These are phyloP conservation scores for Cadophora sp. DNA, from an alignment of 2,329 filamentous ascomycete species.

Conservation along the genomic window DNA sequence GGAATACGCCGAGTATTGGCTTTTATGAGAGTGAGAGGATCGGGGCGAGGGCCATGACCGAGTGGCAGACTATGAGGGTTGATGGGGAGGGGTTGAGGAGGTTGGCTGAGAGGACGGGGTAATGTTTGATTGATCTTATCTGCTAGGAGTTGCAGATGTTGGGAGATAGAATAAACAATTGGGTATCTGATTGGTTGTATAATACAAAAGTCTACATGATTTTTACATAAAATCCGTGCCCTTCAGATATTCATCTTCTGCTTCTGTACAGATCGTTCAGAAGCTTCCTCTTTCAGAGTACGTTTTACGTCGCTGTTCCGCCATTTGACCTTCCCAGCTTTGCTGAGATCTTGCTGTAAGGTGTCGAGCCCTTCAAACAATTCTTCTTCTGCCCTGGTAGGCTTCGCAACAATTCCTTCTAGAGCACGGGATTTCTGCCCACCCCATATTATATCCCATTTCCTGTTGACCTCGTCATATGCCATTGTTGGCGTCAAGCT, in stretches of 20 bases:
- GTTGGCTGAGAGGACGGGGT: conserved; percentile 51
- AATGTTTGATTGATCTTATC: not conserved
- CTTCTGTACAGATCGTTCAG: not conserved
- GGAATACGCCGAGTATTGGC: conserved; percentile 88
- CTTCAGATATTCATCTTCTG: not conserved
- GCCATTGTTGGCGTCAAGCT: conserved; percentile 51
- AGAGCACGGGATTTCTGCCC: conserved; percentile 37
- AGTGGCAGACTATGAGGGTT: conserved; percentile 79
- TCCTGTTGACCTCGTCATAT: conserved; percentile 40
- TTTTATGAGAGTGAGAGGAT: conserved; percentile 77
- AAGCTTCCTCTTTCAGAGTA: not conserved
- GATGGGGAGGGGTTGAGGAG: conserved; percentile 69
- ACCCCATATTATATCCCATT: conserved; percentile 55
- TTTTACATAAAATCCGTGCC: not conserved
- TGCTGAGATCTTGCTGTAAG: conserved; percentile 6
- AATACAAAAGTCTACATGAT: not conserved
- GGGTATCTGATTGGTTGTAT: conserved; percentile 6
- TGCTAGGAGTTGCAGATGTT: not conserved
- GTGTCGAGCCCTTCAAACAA: conserved; percentile 57
- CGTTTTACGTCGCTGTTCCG: not conserved
- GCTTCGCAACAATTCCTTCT: conserved; percentile 41
- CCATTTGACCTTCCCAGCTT: not conserved
- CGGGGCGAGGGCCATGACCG: conserved; percentile 70
- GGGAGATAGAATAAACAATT: not conserved
- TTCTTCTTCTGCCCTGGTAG: conserved; percentile 45